A percentile compares a stretch with the other conserved stretches of the same genome.
phyloP scores from a whole-genome alignment of 2,329 filamentous ascomycete species.

The Exophiala bonariae region DNA sequence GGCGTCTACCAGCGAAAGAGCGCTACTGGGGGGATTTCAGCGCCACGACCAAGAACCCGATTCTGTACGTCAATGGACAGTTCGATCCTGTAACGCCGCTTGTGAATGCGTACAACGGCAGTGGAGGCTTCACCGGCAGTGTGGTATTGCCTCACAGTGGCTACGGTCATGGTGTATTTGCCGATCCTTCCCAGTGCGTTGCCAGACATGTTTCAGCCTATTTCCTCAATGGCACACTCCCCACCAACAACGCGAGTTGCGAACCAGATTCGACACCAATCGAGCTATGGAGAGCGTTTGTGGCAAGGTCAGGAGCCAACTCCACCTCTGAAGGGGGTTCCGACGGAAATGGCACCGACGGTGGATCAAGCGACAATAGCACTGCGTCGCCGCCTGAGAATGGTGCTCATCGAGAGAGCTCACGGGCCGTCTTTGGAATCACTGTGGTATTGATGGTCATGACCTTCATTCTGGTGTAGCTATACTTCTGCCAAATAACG shows the following conservation, averaged over 20 bases:
- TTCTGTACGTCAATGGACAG: conserved; percentile 31
- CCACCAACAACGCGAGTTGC: conserved; percentile 30
- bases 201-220: conserved; percentile 32
- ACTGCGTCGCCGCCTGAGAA: too few species aligned
- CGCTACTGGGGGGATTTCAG: conserved; percentile 29
- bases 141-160: conserved; percentile 27
- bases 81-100: conserved; percentile 31
- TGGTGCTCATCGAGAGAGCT: too few species aligned
- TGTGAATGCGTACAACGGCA: conserved; percentile 27
- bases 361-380: too few species aligned
- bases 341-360: too few species aligned
- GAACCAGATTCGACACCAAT: conserved; percentile 21
- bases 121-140: conserved; percentile 28
- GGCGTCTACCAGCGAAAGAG: conserved; percentile 18
- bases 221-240: conserved; percentile 38
- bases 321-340: background rate
- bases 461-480: too few species aligned
- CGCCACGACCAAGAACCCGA: conserved; percentile 27
- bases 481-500: too few species aligned
- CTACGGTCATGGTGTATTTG: conserved; percentile 27
- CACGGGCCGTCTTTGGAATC: too few species aligned
- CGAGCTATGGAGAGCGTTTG: conserved; percentile 1
- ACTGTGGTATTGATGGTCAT: too few species aligned
- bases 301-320: background rate
- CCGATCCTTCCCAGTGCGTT: conserved; percentile 35